A percentile compares a stretch with the other conserved stretches of the same genome.
Evolutionary conservation across 805 yeast species (phyloP).

Genomic region (Zygotorulaspora sp.): DNA sequence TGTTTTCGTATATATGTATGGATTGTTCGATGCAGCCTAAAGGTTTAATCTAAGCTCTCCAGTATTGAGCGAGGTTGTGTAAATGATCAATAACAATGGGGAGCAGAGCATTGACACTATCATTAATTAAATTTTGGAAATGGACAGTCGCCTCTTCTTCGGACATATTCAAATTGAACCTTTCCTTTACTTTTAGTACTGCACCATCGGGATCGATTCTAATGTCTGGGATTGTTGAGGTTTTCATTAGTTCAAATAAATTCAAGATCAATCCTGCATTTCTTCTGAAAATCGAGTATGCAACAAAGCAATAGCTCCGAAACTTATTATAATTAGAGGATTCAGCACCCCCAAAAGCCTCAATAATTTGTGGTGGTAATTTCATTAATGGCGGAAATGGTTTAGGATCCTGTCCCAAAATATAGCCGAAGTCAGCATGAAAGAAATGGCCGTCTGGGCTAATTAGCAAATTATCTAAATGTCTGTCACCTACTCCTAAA

Average conservation of each 20-base stretch:
- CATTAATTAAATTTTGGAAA: conserved; percentile 90
- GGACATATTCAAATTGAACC: conserved; percentile 86
- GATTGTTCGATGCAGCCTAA: too few species aligned
- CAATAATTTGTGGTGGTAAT: conserved; percentile 91
- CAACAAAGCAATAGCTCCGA: conserved; percentile 89
- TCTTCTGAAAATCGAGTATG: conserved; percentile 84
- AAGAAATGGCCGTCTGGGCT: conserved; percentile 85
- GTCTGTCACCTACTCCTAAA: conserved; percentile 96
- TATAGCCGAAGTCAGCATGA: conserved; percentile 98
- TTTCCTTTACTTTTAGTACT: conserved; percentile 86
- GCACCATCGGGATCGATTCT: conserved; percentile 80
- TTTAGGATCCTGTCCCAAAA: conserved; percentile 94
- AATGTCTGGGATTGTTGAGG: conserved; percentile 88
- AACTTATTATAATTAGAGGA: conserved; percentile 83
- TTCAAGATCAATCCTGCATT: conserved; percentile 86
- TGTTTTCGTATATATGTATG: neutral
- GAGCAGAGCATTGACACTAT: conserved; percentile 85
- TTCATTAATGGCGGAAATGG: conserved; percentile 99
- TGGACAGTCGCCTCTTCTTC: conserved; percentile 96
- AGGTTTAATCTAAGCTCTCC: conserved; percentile 88
- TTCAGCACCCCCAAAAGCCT: conserved; percentile 93
- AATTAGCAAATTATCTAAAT: conserved; percentile 80
- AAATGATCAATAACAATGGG: conserved; percentile 94
- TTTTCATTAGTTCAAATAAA: conserved; percentile 88
- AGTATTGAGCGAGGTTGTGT: conserved; percentile 94